phyloP scores from a whole-genome alignment of 2,329 filamentous ascomycete species.

The Boeremia lycopersici region DNA sequence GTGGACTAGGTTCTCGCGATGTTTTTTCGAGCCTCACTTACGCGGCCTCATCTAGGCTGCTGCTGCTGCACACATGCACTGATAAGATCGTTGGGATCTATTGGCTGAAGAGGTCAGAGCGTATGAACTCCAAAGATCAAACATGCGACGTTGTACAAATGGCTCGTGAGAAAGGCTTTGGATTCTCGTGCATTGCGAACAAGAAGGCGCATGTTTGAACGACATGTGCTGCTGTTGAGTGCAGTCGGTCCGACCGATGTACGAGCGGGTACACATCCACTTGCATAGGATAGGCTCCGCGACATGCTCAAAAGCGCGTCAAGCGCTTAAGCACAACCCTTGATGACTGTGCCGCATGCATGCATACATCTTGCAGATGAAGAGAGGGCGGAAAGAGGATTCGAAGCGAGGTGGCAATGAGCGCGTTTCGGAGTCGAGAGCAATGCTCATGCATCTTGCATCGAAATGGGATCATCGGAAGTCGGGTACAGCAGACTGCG shows the following conservation, averaged over 20 bases:
- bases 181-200: background rate
- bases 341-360: constrained; percentile 4
- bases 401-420: background rate
- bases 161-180: background rate
- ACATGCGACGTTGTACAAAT: background rate
- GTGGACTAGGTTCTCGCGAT: constrained; percentile 12
- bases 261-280: constrained; percentile 4
- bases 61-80: constrained; percentile 5
- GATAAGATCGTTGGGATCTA: constrained; percentile 12
- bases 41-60: constrained; percentile 13
- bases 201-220: background rate
- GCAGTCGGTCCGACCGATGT: constrained; percentile 8
- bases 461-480: constrained; percentile 3
- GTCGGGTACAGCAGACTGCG: constrained; percentile 12
- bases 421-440: background rate
- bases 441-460: constrained; percentile 1
- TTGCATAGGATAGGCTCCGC: background rate
- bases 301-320: constrained; percentile 8
- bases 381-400: background rate
- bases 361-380: constrained; percentile 4
- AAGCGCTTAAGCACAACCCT: constrained; percentile 5
- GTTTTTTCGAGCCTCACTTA: constrained; percentile 14
- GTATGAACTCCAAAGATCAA: background rate
- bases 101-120: background rate
- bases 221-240: background rate